Evolutionary conservation across 768 basidiomycete species (phyloP), one percentile per base, ranked within the genome.

Genomic region (Daedalea quercina): DNA sequence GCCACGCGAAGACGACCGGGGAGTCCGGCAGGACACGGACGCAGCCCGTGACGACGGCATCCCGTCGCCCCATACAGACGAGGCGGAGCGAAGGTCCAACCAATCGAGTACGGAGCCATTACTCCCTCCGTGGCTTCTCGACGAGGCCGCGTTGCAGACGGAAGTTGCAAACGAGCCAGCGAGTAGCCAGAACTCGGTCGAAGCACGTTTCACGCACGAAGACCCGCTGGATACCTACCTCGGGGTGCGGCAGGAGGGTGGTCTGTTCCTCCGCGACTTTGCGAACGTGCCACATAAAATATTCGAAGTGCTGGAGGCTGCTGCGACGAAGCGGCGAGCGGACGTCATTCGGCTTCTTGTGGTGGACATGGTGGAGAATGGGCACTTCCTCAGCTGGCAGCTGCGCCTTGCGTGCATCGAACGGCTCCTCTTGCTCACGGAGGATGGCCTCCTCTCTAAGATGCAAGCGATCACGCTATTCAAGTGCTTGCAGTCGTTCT

Each of bases 281-380:
- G 19, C 8, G 15, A 15, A 17, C 19, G 15, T 3, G 4, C 37
- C 13, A 15, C 13, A 40, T 15, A 40, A 19, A 40, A 40, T 46
- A 9, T 45, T 50, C 23, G 42, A 51, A 8, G 25, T 45, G 11
- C 12, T 50, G 28, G 34, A 46, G 44, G 42, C 17, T 11, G 48
- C 34, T 3, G 37, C 43, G 40, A 28, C 33, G 26, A 23, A 13
- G 13, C 23, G 54, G 34, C 25, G 20, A 33, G 20, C 19, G 13
- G 50, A 60, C n/a, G 23, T 50, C 50, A 11, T 54, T n/a, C 47
- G 26, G 7, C 13, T 20, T 4, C 41, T 60, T 17, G 53, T 57
- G 20, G 22, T 47, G 33, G 58, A 60, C 42, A 53, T 48, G 8
- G 37, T 54, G 19, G 42, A 44, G 51, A 34, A 28, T 22, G 48